These are phyloP conservation scores for Yamadazyma taylorii DNA, from an alignment of 1,139 yeast species.

Conservation along the genomic window DNA sequence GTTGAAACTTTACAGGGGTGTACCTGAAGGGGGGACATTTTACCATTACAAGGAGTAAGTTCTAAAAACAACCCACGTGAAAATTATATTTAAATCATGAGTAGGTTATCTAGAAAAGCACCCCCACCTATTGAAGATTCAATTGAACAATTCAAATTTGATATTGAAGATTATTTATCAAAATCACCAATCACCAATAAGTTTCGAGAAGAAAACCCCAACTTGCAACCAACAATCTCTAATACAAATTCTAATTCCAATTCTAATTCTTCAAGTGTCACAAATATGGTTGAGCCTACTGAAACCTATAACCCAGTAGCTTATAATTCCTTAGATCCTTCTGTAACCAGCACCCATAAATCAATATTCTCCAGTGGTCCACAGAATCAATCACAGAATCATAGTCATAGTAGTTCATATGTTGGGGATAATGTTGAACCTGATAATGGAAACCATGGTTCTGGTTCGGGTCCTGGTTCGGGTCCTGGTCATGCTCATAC, in stretches of 20 bases:
- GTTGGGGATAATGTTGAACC: not conserved
- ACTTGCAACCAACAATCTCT: constrained; percentile 22
- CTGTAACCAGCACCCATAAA: constrained; percentile 8
- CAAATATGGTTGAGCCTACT: constrained; percentile 7
- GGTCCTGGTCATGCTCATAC: not conserved
- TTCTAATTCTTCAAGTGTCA: constrained; percentile 3
- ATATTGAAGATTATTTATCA: constrained; percentile 24
- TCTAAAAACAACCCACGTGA: not conserved
- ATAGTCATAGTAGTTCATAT: not conserved
- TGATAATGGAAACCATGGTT: too few relatives aligned
- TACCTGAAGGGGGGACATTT: too few relatives aligned
- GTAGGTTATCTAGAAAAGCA: constrained; percentile 11
- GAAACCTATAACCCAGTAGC: constrained; percentile 2
- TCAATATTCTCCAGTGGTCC: not conserved
- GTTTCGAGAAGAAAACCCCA: constrained; percentile 29
- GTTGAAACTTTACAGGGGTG: too few relatives aligned
- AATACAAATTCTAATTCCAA: not conserved
- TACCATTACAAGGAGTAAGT: not conserved
- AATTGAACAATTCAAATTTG: constrained; percentile 9
- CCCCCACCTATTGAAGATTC: constrained; percentile 13
- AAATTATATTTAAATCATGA: constrained; percentile 4
- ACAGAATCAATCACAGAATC: not conserved
- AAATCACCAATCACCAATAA: constrained; percentile 24
- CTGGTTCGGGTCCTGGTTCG: too few relatives aligned
- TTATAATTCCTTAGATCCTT: constrained; percentile 16